A percentile compares a stretch with the other conserved stretches of the same genome.
These are phyloP conservation scores for Vaccinium corymbosum DNA, from an alignment of 148 eudicot genomes.

Conservation along the genomic window DNA sequence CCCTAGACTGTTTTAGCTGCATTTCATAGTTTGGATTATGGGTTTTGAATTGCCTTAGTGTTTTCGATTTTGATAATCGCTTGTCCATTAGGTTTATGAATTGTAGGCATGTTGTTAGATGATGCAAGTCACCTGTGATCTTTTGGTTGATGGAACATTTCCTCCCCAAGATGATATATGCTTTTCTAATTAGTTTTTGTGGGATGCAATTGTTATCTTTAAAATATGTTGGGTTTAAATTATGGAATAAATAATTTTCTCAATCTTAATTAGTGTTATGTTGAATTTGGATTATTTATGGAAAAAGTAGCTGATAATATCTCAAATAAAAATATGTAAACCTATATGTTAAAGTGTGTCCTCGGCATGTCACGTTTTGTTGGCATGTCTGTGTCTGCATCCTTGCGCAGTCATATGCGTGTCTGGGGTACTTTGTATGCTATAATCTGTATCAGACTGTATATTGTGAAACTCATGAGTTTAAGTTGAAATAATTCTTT, in stretches of 20 bases:
- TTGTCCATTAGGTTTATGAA: no score
- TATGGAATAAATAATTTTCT: background rate
- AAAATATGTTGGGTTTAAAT: background rate
- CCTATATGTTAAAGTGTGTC: background rate
- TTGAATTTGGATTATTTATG: background rate
- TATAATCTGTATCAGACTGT: background rate
- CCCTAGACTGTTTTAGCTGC: no score
- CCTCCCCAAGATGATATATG: background rate
- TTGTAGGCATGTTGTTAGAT: no score
- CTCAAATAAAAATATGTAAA: background rate
- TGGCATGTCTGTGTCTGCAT: background rate
- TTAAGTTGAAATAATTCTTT: background rate
- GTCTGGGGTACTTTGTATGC: background rate
- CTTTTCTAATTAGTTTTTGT: background rate
- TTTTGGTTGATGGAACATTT: no score
- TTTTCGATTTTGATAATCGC: no score
- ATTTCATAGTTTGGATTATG: no score
- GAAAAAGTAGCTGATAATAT: background rate
- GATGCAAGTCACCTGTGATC: no score
- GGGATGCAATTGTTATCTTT: background rate
- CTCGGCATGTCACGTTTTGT: background rate
- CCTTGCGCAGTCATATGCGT: background rate
- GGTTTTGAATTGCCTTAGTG: no score
- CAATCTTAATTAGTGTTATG: background rate
- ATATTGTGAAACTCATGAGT: background rate